phyloP scores from a whole-genome alignment of 1,284 basidiomycete genomes.

The Rugosomyces carneus region DNA sequence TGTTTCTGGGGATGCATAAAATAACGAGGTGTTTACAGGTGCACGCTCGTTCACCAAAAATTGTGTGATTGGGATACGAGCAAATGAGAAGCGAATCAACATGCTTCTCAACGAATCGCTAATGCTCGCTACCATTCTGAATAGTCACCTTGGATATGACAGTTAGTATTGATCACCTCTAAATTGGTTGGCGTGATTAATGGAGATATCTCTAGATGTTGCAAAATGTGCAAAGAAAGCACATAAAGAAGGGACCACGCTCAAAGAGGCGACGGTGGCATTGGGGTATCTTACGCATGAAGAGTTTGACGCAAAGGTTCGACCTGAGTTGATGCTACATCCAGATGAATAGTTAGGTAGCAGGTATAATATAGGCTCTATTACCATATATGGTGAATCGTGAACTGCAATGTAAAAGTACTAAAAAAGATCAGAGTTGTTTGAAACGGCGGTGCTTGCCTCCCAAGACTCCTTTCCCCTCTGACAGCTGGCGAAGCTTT shows the following conservation, averaged over 20 bases:
- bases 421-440: slow-evolving; percentile 32
- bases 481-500: slow-evolving; percentile 25
- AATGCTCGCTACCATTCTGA: slow-evolving; percentile 95
- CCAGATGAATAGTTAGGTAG: slow-evolving; percentile 59
- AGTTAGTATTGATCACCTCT: slow-evolving; percentile 49
- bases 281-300: slow-evolving; percentile 85
- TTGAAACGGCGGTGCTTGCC: slow-evolving; percentile 27
- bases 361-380: background rate
- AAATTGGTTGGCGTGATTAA: slow-evolving; percentile 9
- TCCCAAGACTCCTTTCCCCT: slow-evolving; percentile 19
- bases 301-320: slow-evolving; percentile 94
- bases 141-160: slow-evolving; percentile 91
- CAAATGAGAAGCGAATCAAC: slow-evolving; percentile 91
- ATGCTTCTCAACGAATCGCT: slow-evolving; percentile 89
- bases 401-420: slow-evolving; percentile 29
- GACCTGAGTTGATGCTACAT: slow-evolving; percentile 86
- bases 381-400: slow-evolving; percentile 27
- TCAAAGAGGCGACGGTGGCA: slow-evolving; percentile 91
- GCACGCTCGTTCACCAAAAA: slow-evolving; percentile 93
- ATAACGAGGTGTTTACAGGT: slow-evolving; percentile 33
- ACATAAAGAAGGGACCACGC: slow-evolving; percentile 93
- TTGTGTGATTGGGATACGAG: slow-evolving; percentile 94
- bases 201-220: slow-evolving; percentile 59
- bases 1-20: background rate
- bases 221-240: slow-evolving; percentile 99